These are phyloP conservation scores for Geranium rotundifolium DNA, from an alignment of 345 rosid species.

Conservation along the genomic window DNA sequence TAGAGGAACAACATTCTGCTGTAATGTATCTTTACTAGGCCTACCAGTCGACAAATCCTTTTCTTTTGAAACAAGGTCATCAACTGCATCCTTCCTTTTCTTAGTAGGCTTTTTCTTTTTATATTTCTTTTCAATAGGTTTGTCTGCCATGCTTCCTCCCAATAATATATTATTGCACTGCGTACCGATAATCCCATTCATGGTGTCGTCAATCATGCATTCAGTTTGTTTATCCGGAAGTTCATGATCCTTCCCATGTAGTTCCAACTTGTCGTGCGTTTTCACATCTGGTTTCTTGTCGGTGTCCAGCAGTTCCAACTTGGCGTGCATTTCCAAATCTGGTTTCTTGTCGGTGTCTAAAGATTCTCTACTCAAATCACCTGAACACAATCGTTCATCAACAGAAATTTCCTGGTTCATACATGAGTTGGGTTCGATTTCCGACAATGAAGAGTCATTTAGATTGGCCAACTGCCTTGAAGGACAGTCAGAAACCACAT, in stretches of 20 bases:
- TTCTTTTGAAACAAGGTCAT: conserved; percentile 17
- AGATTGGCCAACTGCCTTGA: too few species aligned
- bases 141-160: conserved; percentile 11
- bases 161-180: conserved; percentile 2
- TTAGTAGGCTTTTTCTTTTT: conserved; percentile 8
- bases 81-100: conserved; percentile 3
- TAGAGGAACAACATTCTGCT: not conserved
- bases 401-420: conserved; percentile 8
- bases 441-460: conserved; percentile 7
- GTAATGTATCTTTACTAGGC: conserved; percentile 8
- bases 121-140: conserved; percentile 11
- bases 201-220: conserved; percentile 2
- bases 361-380: conserved; percentile 5
- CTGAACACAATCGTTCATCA: conserved; percentile 6
- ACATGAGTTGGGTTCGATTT: conserved; percentile 7
- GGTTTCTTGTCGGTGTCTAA: too few species aligned
- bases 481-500: not conserved
- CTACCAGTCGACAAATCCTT: not conserved
- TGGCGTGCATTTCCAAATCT: too few species aligned
- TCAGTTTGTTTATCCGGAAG: conserved; percentile 7
- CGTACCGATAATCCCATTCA: conserved; percentile 4
- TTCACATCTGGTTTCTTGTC: conserved; percentile 4
- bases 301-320: not conserved
- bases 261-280: conserved; percentile 7
- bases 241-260: conserved; percentile 1